Conservation (phyloP, 2,329 filamentous ascomycete genomes). For the Aureobasidium sp. region DNA sequence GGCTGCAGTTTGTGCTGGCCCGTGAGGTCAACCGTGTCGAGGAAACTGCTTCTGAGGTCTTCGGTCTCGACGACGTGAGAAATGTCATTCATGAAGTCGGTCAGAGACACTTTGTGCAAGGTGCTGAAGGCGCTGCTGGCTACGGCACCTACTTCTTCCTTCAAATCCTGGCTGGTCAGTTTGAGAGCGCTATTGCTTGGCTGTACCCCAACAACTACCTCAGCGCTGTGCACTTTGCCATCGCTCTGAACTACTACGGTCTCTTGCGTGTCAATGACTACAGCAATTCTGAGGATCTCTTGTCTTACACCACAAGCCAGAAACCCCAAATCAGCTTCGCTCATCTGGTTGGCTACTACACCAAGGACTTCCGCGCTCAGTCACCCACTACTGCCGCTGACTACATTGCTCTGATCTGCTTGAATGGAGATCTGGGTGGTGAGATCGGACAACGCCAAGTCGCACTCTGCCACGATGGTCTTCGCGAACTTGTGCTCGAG, state of each 20-base stretch:
- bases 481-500: constrained; percentile 92
- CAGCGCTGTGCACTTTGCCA: constrained; percentile 89
- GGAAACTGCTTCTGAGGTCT: constrained; percentile 56
- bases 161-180: constrained; percentile 83
- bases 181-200: constrained; percentile 86
- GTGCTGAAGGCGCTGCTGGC: constrained; percentile 67
- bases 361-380: constrained; percentile 86
- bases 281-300: constrained; percentile 60
- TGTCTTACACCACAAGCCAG: constrained; percentile 60
- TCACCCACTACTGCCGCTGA: constrained; percentile 86
- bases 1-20: constrained; percentile 58
- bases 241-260: constrained; percentile 83
- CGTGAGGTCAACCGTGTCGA: constrained; percentile 55
- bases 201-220: constrained; percentile 88
- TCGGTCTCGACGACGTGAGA: constrained; percentile 63
- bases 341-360: constrained; percentile 90
- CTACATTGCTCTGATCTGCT: constrained; percentile 83
- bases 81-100: constrained; percentile 81
- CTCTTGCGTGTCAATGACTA: constrained; percentile 82
- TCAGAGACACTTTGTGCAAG: constrained; percentile 81
- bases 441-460: constrained; percentile 70
- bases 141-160: constrained; percentile 92
- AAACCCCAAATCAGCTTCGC: constrained; percentile 88
- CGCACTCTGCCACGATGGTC: constrained; percentile 79
- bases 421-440: constrained; percentile 76